Conservation (phyloP, 768 basidiomycete genomes). For the Erythrobasidium yunnanense region DNA sequence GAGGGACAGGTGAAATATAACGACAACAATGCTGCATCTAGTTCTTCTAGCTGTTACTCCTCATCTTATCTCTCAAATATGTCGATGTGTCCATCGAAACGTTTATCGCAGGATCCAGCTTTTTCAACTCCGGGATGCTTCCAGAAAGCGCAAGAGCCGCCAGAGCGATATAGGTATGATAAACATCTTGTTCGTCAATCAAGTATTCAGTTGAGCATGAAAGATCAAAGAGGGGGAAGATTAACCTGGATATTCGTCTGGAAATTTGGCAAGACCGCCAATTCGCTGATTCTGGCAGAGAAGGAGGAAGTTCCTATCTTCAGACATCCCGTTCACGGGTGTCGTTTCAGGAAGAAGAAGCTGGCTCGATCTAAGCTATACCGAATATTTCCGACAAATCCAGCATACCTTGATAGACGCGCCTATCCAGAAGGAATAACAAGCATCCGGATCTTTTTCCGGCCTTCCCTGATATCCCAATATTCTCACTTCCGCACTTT, state of each 20-base stretch:
- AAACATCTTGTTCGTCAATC: slow-evolving; percentile 56
- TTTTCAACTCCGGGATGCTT: slow-evolving; percentile 52
- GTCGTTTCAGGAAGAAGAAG: not conserved
- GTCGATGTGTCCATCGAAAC: slow-evolving; percentile 44
- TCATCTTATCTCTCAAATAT: too few species aligned
- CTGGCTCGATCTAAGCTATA: not conserved
- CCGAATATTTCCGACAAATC: not conserved
- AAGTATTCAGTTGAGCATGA: not conserved
- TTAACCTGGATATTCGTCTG: slow-evolving; percentile 66
- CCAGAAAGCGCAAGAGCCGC: slow-evolving; percentile 63
- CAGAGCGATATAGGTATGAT: slow-evolving; percentile 83
- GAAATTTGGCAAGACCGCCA: slow-evolving; percentile 78
- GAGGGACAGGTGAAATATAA: too few species aligned
- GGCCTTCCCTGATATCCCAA: slow-evolving; percentile 75
- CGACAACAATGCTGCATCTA: too few species aligned
- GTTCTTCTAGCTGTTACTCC: too few species aligned
- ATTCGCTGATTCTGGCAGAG: slow-evolving; percentile 66
- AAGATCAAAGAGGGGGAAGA: not conserved
- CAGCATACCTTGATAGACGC: slow-evolving; percentile 59
- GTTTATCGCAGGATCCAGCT: slow-evolving; percentile 62
- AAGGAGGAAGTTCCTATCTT: slow-evolving; percentile 42
- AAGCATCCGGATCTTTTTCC: slow-evolving; percentile 77
- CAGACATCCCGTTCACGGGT: not conserved
- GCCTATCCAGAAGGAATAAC: slow-evolving; percentile 94
- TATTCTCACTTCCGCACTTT: not conserved